Base-by-base conservation (phyloP, 306 rosid species). In the Pachyrhizus erosus region DNA sequence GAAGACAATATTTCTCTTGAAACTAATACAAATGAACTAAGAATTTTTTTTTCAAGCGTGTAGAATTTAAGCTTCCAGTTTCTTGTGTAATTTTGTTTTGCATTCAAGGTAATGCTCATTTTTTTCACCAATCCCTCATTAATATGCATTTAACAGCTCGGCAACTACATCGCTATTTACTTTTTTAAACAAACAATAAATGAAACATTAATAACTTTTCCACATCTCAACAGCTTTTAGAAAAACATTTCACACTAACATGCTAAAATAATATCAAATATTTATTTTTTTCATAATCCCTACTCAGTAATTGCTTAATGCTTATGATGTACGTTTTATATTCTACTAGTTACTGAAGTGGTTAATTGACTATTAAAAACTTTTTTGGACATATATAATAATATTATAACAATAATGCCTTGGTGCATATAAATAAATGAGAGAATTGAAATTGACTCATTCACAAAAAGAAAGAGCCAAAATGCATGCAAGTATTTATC, bases 381-480 rank as follows among this genome's bases (percentile, higher is more conserved):
- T 18, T 71, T 29, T 43, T 72, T 24, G 3, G 7, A 21, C 24
- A 27, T 4, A 5, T 18, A 54, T 9, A 17, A 21, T 17, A 34
- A 66, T 34, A 5, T 2, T 29, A 29, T 6, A 29, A 15, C 1
- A 39, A 15, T 13, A 29, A 65, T 33, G n/a, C 3, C 46, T 33
- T 37, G 15, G 13, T 62, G 18, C 20, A 49, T 23, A 75, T 5
- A 58, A 40, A 67, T 51, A 58, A 13, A 66, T 7, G 29, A 67
- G 68, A 51, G 0, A 61, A 67, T 9, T 67, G 54, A 42, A 23
- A 69, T 76, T 27, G 76, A 70, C 75, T 80, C 7, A 18, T 75
- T 80, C 54, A 61, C 27, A 27, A 20, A 37, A 64, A 17, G 76
- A 61, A 80, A 34, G 75, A 58, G 71, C 64, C 82, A 85, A 48